Evolutionary conservation across 2,329 filamentous ascomycete genomes (phyloP).

Genomic region (Scedosporium aurantiacum): DNA sequence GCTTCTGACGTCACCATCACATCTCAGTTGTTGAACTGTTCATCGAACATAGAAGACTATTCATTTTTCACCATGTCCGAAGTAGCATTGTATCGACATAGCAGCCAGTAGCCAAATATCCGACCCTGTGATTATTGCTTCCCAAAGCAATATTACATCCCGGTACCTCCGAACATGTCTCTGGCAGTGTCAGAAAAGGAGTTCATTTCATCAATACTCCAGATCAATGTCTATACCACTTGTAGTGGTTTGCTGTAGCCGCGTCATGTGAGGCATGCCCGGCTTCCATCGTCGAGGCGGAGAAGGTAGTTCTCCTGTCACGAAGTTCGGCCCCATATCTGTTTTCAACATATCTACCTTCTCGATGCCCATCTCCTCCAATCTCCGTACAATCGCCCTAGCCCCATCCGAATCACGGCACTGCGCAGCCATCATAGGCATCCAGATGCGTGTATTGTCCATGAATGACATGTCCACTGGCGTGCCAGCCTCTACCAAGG

Average conservation of each 20-base stretch:
- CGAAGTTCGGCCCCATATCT: neutral
- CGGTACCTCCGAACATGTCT: neutral
- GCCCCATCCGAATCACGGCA: neutral
- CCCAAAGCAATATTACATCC: too few relatives aligned
- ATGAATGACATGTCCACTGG: neutral
- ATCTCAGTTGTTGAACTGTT: too few relatives aligned
- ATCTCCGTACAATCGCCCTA: neutral
- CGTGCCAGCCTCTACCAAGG: neutral
- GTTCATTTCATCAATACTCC: neutral
- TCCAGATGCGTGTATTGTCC: neutral
- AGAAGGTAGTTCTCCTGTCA: neutral
- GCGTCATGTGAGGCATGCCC: neutral
- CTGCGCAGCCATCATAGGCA: neutral
- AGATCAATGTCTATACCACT: neutral
- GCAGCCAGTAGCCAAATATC: too few relatives aligned
- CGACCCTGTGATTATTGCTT: too few relatives aligned
- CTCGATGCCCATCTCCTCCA: neutral
- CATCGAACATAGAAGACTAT: too few relatives aligned
- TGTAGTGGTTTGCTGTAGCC: neutral
- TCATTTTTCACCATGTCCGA: too few relatives aligned
- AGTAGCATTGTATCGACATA: too few relatives aligned
- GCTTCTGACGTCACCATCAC: too few relatives aligned
- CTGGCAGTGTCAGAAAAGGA: too few relatives aligned
- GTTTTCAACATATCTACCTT: neutral
- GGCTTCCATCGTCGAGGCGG: neutral